A percentile compares a stretch with the other conserved stretches of the same genome.
Conservation (phyloP, 139 green algal species). For the Volvox africanus region DNA sequence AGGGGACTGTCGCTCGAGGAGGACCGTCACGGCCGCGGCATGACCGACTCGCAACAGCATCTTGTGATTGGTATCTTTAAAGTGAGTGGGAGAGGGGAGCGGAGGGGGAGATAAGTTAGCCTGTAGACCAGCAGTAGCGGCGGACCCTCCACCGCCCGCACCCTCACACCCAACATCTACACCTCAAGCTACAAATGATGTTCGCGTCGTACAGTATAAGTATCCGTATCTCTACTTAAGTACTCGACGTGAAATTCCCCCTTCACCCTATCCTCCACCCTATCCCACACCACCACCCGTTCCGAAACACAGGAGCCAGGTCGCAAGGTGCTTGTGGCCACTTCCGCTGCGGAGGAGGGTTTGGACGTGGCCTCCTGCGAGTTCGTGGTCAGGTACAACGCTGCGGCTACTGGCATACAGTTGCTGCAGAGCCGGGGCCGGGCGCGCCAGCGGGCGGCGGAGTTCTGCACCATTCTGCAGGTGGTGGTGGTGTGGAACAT, state of each 20-base stretch:
- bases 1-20: not conserved
- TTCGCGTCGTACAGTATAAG: too few species aligned
- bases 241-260: too few species aligned
- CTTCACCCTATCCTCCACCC: not conserved
- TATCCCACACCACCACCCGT: not conserved
- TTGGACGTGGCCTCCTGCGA: conserved; percentile 26
- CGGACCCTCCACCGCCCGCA: too few species aligned
- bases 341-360: conserved; percentile 11
- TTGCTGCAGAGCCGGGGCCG: conserved; percentile 57
- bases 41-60: conserved; percentile 51
- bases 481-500: conserved; percentile 19
- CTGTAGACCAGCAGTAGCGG: too few species aligned
- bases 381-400: conserved; percentile 45
- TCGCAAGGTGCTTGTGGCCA: conserved; percentile 33
- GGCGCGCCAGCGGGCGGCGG: conserved; percentile 28
- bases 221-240: too few species aligned
- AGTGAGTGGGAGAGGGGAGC: too few species aligned
- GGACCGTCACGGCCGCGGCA: conserved; percentile 45
- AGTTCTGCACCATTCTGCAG: conserved; percentile 50
- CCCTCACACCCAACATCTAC: too few species aligned
- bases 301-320: not conserved
- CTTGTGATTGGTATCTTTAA: conserved; percentile 52
- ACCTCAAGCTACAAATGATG: too few species aligned
- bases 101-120: too few species aligned
- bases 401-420: conserved; percentile 57